Base-by-base conservation (phyloP, 2,329 filamentous ascomycete genomes). In the Tolypocladium guangdongense region DNA sequence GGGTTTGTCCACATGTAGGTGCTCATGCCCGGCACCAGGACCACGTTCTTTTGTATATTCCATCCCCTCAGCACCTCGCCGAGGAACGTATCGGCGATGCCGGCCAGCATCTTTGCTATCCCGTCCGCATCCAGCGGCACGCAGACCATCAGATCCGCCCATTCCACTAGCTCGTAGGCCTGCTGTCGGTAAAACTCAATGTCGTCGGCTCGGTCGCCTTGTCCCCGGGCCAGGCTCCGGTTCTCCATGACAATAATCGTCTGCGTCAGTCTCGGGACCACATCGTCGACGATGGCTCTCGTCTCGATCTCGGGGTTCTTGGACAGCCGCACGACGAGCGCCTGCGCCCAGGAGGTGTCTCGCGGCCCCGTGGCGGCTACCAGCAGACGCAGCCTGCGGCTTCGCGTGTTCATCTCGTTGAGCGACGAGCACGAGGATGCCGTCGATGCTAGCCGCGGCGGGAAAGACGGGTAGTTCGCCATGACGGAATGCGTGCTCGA, bases 21-120 rank as follows among this genome's bases (percentile, higher is more conserved):
- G 36, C 88, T 92, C 90, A 96, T 95, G 58, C 88, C 89, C 0
- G 91, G 90, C 7, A 95, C 84, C 54, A 96, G 73, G 49, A 96
- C 72, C 33, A 95, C 87, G 61, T 86, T 87, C 71, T 96, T 96
- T 7, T 85, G 86, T 0, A 87, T 83, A 62, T 95, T 85, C 91
- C 91, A 96, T 53, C 88, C 87, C 51, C 91, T 81, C 49, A 96
- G 68, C 1, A 95, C 81, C 60, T 92, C 87, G 51, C 95, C 77
- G 8, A 95, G 76, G 52, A 95, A 77, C 33, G 85, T 95, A 63
- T 89, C 89, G 3, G 88, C 85, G 54, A 92, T 80, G 51, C 91
- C 91, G 52, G 86, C 82, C 64, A 96, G 76, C 90, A 96, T 95
- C 66, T 89, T 89, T 33, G 88, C 88, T 53, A 96, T 77, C 53